phyloP scores from a whole-genome alignment of 352 stramenopile species.

The Thraustochytrium striatum region DNA sequence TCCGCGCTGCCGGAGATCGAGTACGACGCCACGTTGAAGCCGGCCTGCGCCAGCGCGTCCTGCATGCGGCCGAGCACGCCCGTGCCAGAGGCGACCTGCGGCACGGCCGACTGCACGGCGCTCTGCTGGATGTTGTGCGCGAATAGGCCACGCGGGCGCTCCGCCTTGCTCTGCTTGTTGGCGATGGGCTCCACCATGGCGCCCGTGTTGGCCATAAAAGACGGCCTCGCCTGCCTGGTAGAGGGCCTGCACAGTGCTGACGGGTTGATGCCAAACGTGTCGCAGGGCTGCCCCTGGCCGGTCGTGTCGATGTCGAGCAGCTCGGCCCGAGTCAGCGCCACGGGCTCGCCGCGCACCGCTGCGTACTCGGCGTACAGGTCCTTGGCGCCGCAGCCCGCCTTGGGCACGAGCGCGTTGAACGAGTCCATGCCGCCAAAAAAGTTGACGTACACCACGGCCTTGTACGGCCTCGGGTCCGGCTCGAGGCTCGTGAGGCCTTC shows the following conservation, averaged over 20 bases:
- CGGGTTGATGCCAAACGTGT: conserved; percentile 61
- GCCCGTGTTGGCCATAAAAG: conserved; percentile 62
- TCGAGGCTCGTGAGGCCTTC: neutral
- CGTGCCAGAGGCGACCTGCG: conserved; percentile 54
- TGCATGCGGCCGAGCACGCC: conserved; percentile 63
- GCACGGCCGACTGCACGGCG: conserved; percentile 56
- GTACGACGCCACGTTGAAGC: conserved; percentile 53
- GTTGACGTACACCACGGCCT: conserved; percentile 62
- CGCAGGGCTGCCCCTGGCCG: conserved; percentile 55
- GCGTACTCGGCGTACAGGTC: conserved; percentile 57
- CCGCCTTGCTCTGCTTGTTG: conserved; percentile 57
- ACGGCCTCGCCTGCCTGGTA: too few species aligned
- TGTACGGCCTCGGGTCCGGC: conserved; percentile 52
- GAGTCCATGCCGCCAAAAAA: conserved; percentile 59
- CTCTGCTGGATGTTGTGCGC: conserved; percentile 58
- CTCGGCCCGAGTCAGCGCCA: neutral
- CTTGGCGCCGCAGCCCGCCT: conserved; percentile 54
- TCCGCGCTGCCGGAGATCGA: conserved; percentile 55
- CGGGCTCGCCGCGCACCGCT: conserved; percentile 27
- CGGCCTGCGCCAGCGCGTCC: conserved; percentile 54
- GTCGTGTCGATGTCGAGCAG: neutral
- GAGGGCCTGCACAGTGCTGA: too few species aligned
- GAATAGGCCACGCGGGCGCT: conserved; percentile 59
- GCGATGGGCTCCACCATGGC: conserved; percentile 60
- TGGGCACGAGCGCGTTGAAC: conserved; percentile 60